Evolutionary conservation across 345 rosid species (phyloP), one percentile per base, ranked within the genome.

Genomic region (Raphanus sativus): DNA sequence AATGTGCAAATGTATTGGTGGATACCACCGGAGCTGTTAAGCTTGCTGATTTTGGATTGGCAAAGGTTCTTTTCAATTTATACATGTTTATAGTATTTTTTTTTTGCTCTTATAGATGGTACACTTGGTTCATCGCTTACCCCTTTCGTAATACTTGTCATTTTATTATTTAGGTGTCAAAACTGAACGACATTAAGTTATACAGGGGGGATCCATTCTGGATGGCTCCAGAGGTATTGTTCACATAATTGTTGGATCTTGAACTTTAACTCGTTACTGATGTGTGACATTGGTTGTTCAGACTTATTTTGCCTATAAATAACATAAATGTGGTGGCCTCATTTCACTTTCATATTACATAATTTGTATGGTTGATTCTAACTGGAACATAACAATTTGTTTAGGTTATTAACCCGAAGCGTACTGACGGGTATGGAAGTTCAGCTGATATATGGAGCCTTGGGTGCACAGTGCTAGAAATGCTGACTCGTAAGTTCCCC

Each of bases 1-100:
- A 92, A 79, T 94, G 98, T 75, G 95, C 94, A 73, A 94, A 92
- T 78, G 83, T 94, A 78, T 77, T 94, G 83, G 97, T 92, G 38
- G 95, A 89, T 80, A 83, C 88, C 2, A 86, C 26, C 83, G 98
- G 98, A 65, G 87, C 82, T 0, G 96, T 94, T 30, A 94, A 92
- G 83, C 97, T 94, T 80, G 95, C 97, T 56, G 98, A 94, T 83
- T 94, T 92, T 84, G 98, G 97, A 59, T 84, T 94, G 85, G 98
- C 98, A 36, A 90, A 94, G 98, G 98, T 91, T 33, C 72, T 61
- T 62, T 81, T 66, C 45, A 52, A 30, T 54, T 45, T 42, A 45
- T 32, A 7, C 34, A 52, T 42, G 67, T 59, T 66, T 25, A 26
- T 40, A 28, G 13, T 29, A 34, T 34, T 34, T 30, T 34, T 34